Evolutionary conservation across 805 yeast species (phyloP).

Genomic region (Wilhelminamyces savonicus): DNA sequence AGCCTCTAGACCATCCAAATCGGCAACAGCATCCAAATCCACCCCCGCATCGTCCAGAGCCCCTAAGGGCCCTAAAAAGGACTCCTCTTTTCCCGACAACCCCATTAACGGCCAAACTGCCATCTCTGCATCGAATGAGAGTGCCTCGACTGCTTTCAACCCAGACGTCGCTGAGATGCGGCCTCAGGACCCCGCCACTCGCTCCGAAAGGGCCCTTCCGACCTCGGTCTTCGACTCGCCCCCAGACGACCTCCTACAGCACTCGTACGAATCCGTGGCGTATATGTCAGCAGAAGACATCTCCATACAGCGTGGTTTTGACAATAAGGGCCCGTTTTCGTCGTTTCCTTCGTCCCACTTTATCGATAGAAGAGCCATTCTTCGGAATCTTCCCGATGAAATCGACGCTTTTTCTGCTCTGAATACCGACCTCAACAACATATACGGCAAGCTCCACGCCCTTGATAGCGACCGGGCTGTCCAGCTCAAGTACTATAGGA

Average conservation of each 20-base stretch:
- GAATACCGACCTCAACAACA: constrained; percentile 19
- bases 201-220: too few relatives aligned
- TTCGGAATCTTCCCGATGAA: constrained; percentile 29
- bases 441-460: constrained; percentile 23
- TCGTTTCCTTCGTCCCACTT: constrained; percentile 29
- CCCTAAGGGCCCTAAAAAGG: too few relatives aligned
- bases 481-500: constrained; percentile 30
- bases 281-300: constrained; percentile 35
- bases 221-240: too few relatives aligned
- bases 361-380: constrained; percentile 23
- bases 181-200: too few relatives aligned
- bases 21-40: too few relatives aligned
- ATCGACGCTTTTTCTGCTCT: constrained; percentile 27
- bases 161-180: too few relatives aligned
- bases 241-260: constrained; percentile 10
- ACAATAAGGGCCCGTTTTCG: constrained; percentile 28
- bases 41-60: too few relatives aligned
- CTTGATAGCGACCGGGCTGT: constrained; percentile 32
- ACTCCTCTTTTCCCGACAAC: too few relatives aligned
- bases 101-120: too few relatives aligned
- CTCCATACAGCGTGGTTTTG: constrained; percentile 27
- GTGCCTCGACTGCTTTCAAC: too few relatives aligned
- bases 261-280: constrained; percentile 22
- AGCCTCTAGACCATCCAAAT: too few relatives aligned
- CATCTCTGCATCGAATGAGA: too few relatives aligned